Conservation (phyloP, 2,329 filamentous ascomycete species). For the Pseudogymnoascus sp. region DNA sequence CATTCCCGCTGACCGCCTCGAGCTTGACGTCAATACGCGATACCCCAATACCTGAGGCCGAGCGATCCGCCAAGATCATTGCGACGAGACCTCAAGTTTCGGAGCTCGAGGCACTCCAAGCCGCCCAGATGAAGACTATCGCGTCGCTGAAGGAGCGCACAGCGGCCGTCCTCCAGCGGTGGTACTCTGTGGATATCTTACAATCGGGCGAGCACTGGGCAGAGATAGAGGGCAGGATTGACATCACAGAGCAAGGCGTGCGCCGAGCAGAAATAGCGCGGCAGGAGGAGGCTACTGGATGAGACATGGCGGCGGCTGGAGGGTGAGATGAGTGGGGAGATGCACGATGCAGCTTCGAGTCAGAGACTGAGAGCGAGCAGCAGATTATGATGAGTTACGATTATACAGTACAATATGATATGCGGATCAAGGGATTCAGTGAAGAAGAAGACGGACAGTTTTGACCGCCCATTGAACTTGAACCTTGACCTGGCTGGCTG, state of each 20-base stretch:
- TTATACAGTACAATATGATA: not conserved
- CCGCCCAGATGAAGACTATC: conserved; percentile 24
- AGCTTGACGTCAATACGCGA: conserved; percentile 26
- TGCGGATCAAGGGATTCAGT: not conserved
- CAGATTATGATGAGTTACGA: not conserved
- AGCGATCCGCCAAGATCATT: conserved; percentile 26
- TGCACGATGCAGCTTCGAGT: not conserved
- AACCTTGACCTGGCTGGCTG: not conserved
- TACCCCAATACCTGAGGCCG: conserved; percentile 23
- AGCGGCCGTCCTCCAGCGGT: conserved; percentile 24
- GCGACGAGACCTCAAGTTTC: conserved; percentile 25
- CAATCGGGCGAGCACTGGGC: conserved; percentile 27
- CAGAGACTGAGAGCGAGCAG: not conserved
- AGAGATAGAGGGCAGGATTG: conserved; percentile 24
- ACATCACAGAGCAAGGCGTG: conserved; percentile 22
- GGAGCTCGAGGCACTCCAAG: conserved; percentile 24
- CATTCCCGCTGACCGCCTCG: conserved; percentile 27
- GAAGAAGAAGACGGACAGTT: not conserved
- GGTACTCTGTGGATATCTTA: conserved; percentile 25
- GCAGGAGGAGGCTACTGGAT: conserved; percentile 13
- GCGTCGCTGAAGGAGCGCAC: conserved; percentile 23
- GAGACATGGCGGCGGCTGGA: not conserved
- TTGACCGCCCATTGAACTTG: not conserved
- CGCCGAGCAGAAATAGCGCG: conserved; percentile 18
- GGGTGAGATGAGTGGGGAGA: not conserved